A percentile compares a stretch with the other conserved stretches of the same genome.
Evolutionary conservation across 2,329 filamentous ascomycete genomes (phyloP).

Genomic region (Bipolaris bicolor): DNA sequence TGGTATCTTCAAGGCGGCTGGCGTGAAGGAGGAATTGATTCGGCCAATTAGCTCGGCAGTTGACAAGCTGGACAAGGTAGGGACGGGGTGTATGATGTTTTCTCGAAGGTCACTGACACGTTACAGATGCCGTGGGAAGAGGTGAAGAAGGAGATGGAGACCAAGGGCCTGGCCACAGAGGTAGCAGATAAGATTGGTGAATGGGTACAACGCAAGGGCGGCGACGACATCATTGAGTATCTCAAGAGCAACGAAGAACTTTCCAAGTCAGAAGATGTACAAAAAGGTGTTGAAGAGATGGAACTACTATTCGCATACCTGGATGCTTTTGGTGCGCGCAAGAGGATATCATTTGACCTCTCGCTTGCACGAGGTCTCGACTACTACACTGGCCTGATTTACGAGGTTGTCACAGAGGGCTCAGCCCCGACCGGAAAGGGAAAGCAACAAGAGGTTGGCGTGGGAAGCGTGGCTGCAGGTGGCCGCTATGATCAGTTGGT

Average conservation of each 20-base stretch:
- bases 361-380: conserved; percentile 89
- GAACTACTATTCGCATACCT: conserved; percentile 81
- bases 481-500: conserved; percentile 93
- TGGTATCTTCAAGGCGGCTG: conserved; percentile 88
- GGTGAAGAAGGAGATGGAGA: conserved; percentile 91
- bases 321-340: conserved; percentile 73
- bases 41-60: conserved; percentile 89
- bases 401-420: conserved; percentile 84
- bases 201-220: conserved; percentile 80
- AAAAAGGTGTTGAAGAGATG: conserved; percentile 82
- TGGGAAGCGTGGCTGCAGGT: conserved; percentile 87
- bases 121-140: conserved; percentile 74
- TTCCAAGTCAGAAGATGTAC: conserved; percentile 68
- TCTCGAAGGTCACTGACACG: conserved; percentile 19
- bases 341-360: conserved; percentile 85
- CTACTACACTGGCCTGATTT: conserved; percentile 90
- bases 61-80: conserved; percentile 90
- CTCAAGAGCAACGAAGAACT: conserved; percentile 34
- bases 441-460: conserved; percentile 62
- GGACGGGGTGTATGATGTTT: neutral
- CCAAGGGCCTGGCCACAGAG: conserved; percentile 78
- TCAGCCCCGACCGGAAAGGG: conserved; percentile 61
- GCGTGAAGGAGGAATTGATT: conserved; percentile 85
- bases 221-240: conserved; percentile 69
- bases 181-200: conserved; percentile 87